Percentiles rank a stretch among this genome's conserved stretches.
These are phyloP conservation scores for Melastoma candidum DNA, from an alignment of 441 rosid genomes.

Conservation along the genomic window DNA sequence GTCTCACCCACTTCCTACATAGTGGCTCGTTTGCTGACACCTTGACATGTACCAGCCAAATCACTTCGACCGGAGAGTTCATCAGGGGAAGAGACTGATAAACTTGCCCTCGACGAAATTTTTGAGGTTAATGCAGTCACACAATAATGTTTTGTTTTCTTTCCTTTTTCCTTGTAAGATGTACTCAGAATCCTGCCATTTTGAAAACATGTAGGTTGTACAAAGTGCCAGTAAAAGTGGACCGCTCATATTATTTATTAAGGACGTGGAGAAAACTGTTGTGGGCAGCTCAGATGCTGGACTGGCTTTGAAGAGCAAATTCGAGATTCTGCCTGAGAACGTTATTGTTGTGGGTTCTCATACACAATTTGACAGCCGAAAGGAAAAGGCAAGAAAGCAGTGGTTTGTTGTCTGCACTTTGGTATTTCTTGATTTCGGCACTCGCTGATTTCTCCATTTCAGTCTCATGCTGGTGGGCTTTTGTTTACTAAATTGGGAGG, in stretches of 20 bases:
- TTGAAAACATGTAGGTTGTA: constrained; percentile 50
- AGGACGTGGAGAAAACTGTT: constrained; percentile 88
- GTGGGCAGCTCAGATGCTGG: constrained; percentile 74
- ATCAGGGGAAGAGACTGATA: constrained; percentile 75
- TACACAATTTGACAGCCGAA: constrained; percentile 82
- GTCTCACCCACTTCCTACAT: constrained; percentile 1
- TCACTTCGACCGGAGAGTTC: constrained; percentile 77
- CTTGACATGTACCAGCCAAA: constrained; percentile 39
- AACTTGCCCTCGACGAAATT: constrained; percentile 73
- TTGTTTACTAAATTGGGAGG: constrained; percentile 92
- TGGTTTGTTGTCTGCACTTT: not conserved
- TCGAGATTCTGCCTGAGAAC: constrained; percentile 68
- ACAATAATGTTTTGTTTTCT: constrained; percentile 1
- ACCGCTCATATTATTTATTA: constrained; percentile 73
- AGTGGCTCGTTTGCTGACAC: constrained; percentile 1
- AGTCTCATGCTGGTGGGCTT: constrained; percentile 97
- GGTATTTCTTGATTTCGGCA: not conserved
- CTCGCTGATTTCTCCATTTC: constrained; percentile 17
- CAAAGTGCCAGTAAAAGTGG: constrained; percentile 54
- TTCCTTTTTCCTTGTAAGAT: constrained; percentile 9
- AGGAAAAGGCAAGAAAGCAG: constrained; percentile 64
- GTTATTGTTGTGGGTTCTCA: constrained; percentile 84
- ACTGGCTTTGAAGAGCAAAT: constrained; percentile 56
- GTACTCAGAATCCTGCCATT: constrained; percentile 16
- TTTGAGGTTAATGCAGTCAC: constrained; percentile 55